These are phyloP conservation scores for Azolla pinnata DNA, from an alignment of 75 land plant species.

Conservation along the genomic window DNA sequence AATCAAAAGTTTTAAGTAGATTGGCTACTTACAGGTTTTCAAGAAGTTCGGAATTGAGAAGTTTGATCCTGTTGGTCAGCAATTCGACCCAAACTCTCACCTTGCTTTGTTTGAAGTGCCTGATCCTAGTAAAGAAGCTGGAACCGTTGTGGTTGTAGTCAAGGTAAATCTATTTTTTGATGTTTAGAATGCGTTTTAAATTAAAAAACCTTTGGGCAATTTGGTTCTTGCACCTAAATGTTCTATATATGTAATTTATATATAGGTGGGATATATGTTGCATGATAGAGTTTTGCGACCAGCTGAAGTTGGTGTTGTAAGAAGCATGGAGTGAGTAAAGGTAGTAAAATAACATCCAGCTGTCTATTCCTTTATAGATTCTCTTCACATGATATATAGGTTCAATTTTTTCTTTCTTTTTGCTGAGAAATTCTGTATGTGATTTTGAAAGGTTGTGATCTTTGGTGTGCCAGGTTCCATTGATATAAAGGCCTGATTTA, in stretches of 20 bases:
- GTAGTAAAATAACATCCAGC: neutral
- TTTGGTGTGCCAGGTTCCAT: no score
- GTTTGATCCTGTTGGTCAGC: slow-evolving; percentile 63
- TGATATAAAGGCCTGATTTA: no score
- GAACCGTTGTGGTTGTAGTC: slow-evolving; percentile 63
- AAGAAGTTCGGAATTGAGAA: slow-evolving; percentile 66
- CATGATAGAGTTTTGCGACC: slow-evolving; percentile 83
- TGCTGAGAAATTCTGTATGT: no score
- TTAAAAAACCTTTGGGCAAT: neutral
- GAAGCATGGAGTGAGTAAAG: neutral
- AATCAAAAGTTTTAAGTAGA: no score
- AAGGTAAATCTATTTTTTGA: slow-evolving; percentile 39
- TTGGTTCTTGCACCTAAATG: neutral
- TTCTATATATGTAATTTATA: neutral
- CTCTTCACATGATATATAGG: no score
- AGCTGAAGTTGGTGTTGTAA: slow-evolving; percentile 85
- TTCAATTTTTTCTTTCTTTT: no score
- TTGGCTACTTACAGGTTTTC: slow-evolving; percentile 63
- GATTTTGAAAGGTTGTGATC: no score
- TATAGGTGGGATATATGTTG: slow-evolving; percentile 73
- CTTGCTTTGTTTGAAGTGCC: slow-evolving; percentile 71
- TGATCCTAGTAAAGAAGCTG: slow-evolving; percentile 64
- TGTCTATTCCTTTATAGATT: no score
- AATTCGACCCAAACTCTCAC: slow-evolving; percentile 81
- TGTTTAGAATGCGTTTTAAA: neutral